Conservation (phyloP, 108 stramenopile genomes). For the Cyclotella sp. region DNA sequence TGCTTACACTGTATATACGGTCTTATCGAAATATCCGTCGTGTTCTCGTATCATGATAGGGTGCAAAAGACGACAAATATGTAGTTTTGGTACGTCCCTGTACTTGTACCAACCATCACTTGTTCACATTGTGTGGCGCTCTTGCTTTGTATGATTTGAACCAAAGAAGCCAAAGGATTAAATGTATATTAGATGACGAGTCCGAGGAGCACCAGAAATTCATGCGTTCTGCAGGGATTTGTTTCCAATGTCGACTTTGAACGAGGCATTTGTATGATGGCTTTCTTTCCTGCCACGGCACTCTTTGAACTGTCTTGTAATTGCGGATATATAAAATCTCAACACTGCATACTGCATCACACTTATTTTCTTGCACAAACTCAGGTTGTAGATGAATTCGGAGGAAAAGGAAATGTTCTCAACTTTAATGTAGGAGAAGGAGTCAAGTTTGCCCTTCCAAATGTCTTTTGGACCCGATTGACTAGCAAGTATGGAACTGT, state of each 20-base stretch:
- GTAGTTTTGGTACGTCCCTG: slow-evolving; percentile 60
- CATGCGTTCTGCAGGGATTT: slow-evolving; percentile 3
- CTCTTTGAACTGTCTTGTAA: not conserved
- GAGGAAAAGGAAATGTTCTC: slow-evolving; percentile 83
- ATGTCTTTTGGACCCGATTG: slow-evolving; percentile 89
- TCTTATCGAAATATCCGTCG: too few relatives aligned
- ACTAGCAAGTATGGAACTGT: slow-evolving; percentile 80
- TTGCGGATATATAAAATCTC: not conserved
- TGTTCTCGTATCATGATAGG: slow-evolving; percentile 20
- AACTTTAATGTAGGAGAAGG: slow-evolving; percentile 92
- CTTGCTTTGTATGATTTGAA: not conserved
- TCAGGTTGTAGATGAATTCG: slow-evolving; percentile 84
- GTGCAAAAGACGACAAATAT: slow-evolving; percentile 90
- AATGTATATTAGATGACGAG: slow-evolving; percentile 27
- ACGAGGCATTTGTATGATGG: slow-evolving; percentile 32
- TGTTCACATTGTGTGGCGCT: not conserved
- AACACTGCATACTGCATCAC: too few relatives aligned
- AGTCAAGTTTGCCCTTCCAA: slow-evolving; percentile 83
- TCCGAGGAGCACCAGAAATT: slow-evolving; percentile 1
- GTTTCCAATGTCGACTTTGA: slow-evolving; percentile 13
- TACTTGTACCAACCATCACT: too few relatives aligned
- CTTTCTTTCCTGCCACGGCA: not conserved
- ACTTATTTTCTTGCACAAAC: not conserved
- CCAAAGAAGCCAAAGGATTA: slow-evolving; percentile 4
- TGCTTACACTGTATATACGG: too few relatives aligned